Conservation (phyloP, 495 filamentous ascomycete genomes). For the Penicillium pancosmium region DNA sequence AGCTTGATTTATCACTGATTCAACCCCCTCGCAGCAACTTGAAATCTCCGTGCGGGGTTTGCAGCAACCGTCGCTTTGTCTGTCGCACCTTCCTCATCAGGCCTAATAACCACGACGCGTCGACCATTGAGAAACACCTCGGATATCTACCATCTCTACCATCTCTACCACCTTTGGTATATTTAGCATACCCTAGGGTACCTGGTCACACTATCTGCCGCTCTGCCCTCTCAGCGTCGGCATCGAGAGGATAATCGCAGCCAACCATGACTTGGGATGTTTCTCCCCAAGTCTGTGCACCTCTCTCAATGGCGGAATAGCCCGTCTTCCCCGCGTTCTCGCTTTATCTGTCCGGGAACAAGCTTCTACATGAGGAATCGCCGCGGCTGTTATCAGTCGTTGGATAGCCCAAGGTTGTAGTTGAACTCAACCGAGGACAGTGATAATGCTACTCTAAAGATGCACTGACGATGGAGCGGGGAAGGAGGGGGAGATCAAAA, state of each 20-base stretch:
- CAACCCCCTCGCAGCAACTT: not conserved
- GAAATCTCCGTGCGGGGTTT: conserved; percentile 6
- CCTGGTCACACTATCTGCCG: not conserved
- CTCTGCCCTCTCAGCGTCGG: not conserved
- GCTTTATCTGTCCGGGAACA: not conserved
- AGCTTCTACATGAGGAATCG: conserved; percentile 21
- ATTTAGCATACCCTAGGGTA: not conserved
- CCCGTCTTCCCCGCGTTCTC: conserved; percentile 6
- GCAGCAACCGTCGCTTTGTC: conserved; percentile 4
- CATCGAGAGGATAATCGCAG: not conserved
- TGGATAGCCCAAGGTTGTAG: not conserved
- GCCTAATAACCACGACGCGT: conserved; percentile 10
- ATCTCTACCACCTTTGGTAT: not conserved
- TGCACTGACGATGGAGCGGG: conserved; percentile 7
- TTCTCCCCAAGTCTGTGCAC: conserved; percentile 9
- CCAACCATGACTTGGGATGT: conserved; percentile 8
- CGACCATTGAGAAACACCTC: conserved; percentile 3
- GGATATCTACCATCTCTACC: not conserved
- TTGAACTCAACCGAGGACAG: conserved; percentile 1
- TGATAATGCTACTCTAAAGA: not conserved
- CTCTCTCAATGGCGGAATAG: conserved; percentile 11
- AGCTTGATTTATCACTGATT: too few relatives aligned
- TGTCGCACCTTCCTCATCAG: conserved; percentile 21
- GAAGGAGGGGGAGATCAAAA: conserved; percentile 6
- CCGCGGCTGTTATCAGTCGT: conserved; percentile 18